Evolutionary conservation across 768 basidiomycete species (phyloP), one percentile per base, ranked within the genome.

Genomic region (Mycena rosella): DNA sequence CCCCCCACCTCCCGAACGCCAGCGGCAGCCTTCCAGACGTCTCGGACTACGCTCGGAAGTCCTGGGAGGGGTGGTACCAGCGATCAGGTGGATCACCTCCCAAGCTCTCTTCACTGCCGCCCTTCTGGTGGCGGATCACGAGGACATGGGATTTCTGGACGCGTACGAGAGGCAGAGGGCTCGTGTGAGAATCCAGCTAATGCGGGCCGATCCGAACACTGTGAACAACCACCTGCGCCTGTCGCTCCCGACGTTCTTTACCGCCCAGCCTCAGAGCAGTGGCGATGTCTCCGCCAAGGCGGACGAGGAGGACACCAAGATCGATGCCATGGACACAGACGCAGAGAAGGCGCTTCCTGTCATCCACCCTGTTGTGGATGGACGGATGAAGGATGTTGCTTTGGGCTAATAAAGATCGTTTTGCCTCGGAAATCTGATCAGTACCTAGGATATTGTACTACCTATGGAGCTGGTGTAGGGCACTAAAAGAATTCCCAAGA

Each of bases 321-420:
- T 9, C 57, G 58, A 40, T 45, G 55, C 44, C 45, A 69, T 24
- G 54, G 54, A 55, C 18, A 36, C 54, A 55, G 54, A 55, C 29
- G 54, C 54, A 55, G 36, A 40, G 76, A 27, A 75, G 75, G 53
- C 78, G 75, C 58, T 67, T 79, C 67, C 59, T 75, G 60, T 67
- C 15, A 79, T 80, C 14, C 72, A 80, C 51, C 80, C 79, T 6
- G 67, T 75, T 36, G 72, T 78, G 24, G 80, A 82, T 68, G 80
- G 80, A 3, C 68, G 80, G 56, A 63, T 82, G 60, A 78, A 75
- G 63, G 77, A 82, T 45, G 32, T 52, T 53, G 47, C 60, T 62
- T 34, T 24, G 45, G 30, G 49, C 49, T 36, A 62, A 55, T 55
- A 20, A 55, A 55, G 54, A 20, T 55, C 54, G 54, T 40, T 40